Evolutionary conservation across 2,329 filamentous ascomycete species (phyloP).

Genomic region (Atkinsonella texensis): DNA sequence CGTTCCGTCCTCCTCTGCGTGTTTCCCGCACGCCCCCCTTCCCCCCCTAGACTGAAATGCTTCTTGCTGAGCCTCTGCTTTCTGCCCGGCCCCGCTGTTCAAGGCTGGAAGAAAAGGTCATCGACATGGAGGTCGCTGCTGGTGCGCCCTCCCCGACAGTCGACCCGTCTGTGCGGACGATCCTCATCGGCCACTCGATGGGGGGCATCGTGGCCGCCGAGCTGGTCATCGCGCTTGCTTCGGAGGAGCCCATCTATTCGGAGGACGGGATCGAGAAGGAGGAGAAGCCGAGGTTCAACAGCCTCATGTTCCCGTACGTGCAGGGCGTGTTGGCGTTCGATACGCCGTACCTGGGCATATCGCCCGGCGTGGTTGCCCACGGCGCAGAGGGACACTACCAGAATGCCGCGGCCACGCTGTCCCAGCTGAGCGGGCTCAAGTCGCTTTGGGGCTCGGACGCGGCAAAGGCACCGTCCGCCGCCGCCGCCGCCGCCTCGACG

Average conservation of each 20-base stretch:
- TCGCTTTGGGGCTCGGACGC: constrained; percentile 44
- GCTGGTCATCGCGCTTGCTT: constrained; percentile 60
- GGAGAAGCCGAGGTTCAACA: constrained; percentile 29
- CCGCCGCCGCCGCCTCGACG: constrained; percentile 7
- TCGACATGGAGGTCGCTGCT: constrained; percentile 81
- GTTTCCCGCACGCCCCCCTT: neutral
- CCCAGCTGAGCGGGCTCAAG: constrained; percentile 52
- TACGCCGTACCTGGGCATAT: constrained; percentile 79
- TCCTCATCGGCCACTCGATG: constrained; percentile 82
- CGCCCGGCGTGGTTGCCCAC: constrained; percentile 72
- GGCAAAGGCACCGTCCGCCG: neutral
- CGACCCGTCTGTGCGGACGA: constrained; percentile 70
- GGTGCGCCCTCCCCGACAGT: constrained; percentile 72
- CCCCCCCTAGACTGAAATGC: neutral
- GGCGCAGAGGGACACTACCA: constrained; percentile 77
- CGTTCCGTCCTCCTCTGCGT: no score
- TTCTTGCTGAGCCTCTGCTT: no score
- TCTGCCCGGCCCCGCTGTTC: neutral
- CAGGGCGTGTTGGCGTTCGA: constrained; percentile 87
- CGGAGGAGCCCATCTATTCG: constrained; percentile 40
- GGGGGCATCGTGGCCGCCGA: constrained; percentile 92
- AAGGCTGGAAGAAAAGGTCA: constrained; percentile 82
- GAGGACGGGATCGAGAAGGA: constrained; percentile 28
- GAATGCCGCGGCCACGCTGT: constrained; percentile 56
- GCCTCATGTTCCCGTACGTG: constrained; percentile 86